These are phyloP conservation scores for Hymenoscyphus scutula DNA, from an alignment of 2,329 filamentous ascomycete species.

Conservation along the genomic window DNA sequence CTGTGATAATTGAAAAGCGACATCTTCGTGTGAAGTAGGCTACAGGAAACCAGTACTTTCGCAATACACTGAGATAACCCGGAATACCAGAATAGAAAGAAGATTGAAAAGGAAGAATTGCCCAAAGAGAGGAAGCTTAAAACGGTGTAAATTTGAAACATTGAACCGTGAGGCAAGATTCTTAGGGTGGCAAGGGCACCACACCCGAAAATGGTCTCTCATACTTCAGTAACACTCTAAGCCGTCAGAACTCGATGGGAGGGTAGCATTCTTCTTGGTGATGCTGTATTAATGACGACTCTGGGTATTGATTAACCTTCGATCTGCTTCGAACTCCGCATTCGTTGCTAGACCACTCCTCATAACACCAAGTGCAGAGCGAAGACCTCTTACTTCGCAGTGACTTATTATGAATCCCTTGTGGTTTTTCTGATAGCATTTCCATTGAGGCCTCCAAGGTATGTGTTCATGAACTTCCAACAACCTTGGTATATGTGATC, in stretches of 20 bases:
- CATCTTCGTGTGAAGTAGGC: neutral
- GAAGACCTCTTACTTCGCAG: neutral
- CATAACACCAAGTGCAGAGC: neutral
- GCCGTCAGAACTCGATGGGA: neutral
- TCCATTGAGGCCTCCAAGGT: neutral
- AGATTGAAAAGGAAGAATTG: neutral
- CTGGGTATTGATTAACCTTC: neutral
- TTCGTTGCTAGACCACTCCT: neutral
- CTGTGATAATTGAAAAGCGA: neutral
- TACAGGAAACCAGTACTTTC: neutral
- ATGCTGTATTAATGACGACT: neutral
- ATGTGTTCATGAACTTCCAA: constrained; percentile 32
- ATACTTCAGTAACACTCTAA: neutral
- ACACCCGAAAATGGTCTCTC: neutral
- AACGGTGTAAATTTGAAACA: neutral
- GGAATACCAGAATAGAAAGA: neutral
- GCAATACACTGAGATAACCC: too few species aligned
- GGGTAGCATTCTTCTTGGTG: neutral
- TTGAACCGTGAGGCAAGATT: neutral
- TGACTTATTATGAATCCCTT: neutral
- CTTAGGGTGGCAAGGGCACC: neutral
- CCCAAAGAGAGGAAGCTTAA: neutral
- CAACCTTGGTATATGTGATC: constrained; percentile 79
- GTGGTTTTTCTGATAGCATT: neutral
- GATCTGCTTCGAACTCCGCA: neutral